Evolutionary conservation across 345 rosid genomes (phyloP), one percentile per base, ranked within the genome.

Genomic region (Boechera stricta): DNA sequence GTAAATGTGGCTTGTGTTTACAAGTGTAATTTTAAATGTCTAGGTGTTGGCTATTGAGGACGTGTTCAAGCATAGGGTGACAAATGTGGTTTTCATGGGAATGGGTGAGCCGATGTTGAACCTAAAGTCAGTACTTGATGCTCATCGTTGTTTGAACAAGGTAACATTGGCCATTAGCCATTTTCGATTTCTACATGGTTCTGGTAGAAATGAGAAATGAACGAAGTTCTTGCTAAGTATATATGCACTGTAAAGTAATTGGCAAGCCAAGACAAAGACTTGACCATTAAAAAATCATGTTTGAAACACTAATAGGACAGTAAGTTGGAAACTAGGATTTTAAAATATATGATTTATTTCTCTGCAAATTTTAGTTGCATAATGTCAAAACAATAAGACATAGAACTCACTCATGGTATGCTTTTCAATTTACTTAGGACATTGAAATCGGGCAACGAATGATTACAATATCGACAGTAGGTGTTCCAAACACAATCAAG

Each of bases 81-180:
- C 93, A 56, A 96, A 96, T 83, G 97, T 93, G 18, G 99, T 93
- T 33, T 96, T 96, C 74, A 93, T 93, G 97, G 99, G 99, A 53
- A 93, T 90, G 97, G 99, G 98, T 31, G 99, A 96, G 75, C 99
- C 98, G 24, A 93, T 96, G 98, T 82, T 95, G 83, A 95, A 95
- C 76, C 81, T 95, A 57, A 95, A 92, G 78, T 78, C 97, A 4
- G 99, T 93, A 65, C 89, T 96, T 73, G 97, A 91, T 51, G 96
- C 98, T 31, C 98, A 96, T 77, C 88, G 83, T 54, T 93, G 98
- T 82, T 75, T 93, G 82, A 93, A 96, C 81, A 91, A 96, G 96
- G 99, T 93, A 71, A 54, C 44, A 55, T 52, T 51, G 41, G 16
- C 73, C 44, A n/a, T 0, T 6, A 24, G 31, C 6, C 57, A 18